phyloP scores from a whole-genome alignment of 2,329 filamentous ascomycete species.

The Blumeria hordei region DNA sequence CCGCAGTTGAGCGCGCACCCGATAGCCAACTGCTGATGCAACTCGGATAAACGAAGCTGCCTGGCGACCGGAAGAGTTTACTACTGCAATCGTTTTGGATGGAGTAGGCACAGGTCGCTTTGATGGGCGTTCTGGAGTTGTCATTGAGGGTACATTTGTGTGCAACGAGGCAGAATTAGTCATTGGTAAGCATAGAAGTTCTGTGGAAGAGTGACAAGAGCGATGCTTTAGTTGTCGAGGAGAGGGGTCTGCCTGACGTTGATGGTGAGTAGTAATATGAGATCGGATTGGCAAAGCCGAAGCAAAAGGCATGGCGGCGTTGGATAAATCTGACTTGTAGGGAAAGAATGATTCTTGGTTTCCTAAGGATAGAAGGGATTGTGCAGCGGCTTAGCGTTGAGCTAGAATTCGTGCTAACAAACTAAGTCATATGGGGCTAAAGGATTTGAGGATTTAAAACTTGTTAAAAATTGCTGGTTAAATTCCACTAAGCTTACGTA shows the following conservation, averaged over 20 bases:
- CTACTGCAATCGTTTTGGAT: constrained; percentile 51
- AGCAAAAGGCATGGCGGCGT: background rate
- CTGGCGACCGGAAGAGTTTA: constrained; percentile 90
- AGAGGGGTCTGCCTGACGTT: background rate
- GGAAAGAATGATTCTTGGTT: no score
- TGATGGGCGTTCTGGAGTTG: constrained; percentile 8
- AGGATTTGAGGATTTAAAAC: no score
- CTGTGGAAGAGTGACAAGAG: background rate
- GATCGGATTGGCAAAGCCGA: background rate
- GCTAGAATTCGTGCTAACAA: no score
- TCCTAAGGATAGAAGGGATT: no score
- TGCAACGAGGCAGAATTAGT: background rate
- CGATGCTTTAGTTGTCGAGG: constrained; percentile 2
- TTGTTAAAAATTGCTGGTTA: no score
- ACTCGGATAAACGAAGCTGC: constrained; percentile 87
- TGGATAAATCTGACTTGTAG: no score
- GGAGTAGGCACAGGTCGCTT: constrained; percentile 15
- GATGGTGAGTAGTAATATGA: background rate
- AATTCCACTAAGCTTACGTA: no score
- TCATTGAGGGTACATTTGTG: background rate
- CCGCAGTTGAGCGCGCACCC: constrained; percentile 75
- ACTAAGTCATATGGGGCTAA: no score
- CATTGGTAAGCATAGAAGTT: background rate
- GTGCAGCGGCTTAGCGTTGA: no score
- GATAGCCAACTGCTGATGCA: constrained; percentile 78